Percentiles rank a stretch among this genome's conserved stretches.
These are phyloP conservation scores for Ilyonectria mors-panacis DNA, from an alignment of 2,329 filamentous ascomycete species.

Conservation along the genomic window DNA sequence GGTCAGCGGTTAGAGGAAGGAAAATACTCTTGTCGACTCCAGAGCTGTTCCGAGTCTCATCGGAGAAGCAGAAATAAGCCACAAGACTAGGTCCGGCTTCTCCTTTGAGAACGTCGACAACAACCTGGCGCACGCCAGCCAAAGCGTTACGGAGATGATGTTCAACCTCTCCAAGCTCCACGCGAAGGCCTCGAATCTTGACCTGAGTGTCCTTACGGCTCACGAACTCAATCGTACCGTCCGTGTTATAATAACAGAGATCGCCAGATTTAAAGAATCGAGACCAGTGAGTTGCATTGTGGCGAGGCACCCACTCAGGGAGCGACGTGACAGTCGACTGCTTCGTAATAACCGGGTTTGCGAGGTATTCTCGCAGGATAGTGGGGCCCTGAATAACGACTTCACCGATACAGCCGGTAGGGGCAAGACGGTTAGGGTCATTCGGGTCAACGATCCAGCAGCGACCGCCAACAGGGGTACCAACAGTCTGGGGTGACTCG, in stretches of 20 bases:
- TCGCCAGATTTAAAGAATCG: constrained; percentile 63
- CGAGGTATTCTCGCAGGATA: constrained; percentile 65
- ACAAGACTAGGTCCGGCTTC: constrained; percentile 18
- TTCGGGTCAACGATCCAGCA: constrained; percentile 31
- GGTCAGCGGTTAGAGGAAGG: not conserved
- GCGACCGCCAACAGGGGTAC: constrained; percentile 28
- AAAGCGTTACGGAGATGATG: constrained; percentile 26
- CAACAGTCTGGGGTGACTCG: constrained; percentile 24
- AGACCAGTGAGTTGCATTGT: not conserved
- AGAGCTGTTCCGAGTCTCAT: not conserved
- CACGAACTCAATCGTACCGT: constrained; percentile 60
- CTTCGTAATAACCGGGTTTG: constrained; percentile 36
- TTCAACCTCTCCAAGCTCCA: constrained; percentile 60
- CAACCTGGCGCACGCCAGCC: constrained; percentile 6
- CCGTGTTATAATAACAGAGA: constrained; percentile 54
- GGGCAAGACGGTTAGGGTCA: constrained; percentile 21
- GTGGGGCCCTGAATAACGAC: constrained; percentile 48
- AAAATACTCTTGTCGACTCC: constrained; percentile 2
- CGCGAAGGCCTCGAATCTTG: constrained; percentile 71
- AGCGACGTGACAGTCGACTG: constrained; percentile 14
- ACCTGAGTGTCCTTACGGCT: constrained; percentile 71
- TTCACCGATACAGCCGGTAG: constrained; percentile 33
- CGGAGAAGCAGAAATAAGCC: constrained; percentile 15
- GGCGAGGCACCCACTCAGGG: constrained; percentile 4
- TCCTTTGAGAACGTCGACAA: constrained; percentile 25